Percentiles rank a stretch among this genome's conserved stretches.
phyloP scores from a whole-genome alignment of 805 yeast genomes.

The Candida sphagnicola region DNA sequence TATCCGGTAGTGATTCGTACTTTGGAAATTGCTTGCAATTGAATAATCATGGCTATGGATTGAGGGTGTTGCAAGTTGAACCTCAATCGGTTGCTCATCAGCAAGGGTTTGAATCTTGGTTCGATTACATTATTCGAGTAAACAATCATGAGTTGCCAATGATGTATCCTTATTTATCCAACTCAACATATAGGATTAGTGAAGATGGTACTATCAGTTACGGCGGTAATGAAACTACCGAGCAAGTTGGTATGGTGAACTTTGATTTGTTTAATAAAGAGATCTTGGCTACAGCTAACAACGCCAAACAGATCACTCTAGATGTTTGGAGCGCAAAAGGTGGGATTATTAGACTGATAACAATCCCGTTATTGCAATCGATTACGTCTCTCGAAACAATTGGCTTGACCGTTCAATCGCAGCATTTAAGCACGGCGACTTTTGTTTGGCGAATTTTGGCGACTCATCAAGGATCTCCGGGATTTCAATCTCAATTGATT shows the following conservation, averaged over 20 bases:
- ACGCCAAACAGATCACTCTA: slow-evolving; percentile 42
- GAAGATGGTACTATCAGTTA: slow-evolving; percentile 40
- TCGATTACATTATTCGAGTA: slow-evolving; percentile 80
- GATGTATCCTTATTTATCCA: slow-evolving; percentile 26
- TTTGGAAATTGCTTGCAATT: slow-evolving; percentile 26
- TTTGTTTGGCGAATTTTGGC: slow-evolving; percentile 83
- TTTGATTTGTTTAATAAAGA: slow-evolving; percentile 42
- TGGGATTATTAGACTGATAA: slow-evolving; percentile 41
- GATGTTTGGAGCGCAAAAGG: slow-evolving; percentile 90
- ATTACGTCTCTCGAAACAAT: slow-evolving; percentile 35
- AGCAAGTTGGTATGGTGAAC: slow-evolving; percentile 36
- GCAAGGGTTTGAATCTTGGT: slow-evolving; percentile 67
- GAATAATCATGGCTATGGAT: slow-evolving; percentile 40
- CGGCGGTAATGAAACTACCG: slow-evolving; percentile 28
- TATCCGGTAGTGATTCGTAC: slow-evolving; percentile 25
- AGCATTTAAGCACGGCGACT: slow-evolving; percentile 70
- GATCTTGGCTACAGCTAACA: slow-evolving; percentile 27
- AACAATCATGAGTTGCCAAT: slow-evolving; percentile 63
- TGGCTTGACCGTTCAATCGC: slow-evolving; percentile 72
- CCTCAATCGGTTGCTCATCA: slow-evolving; percentile 34
- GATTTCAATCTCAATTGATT: slow-evolving; percentile 73
- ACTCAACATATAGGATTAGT: slow-evolving; percentile 27
- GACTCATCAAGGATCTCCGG: slow-evolving; percentile 75
- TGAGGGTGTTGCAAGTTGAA: slow-evolving; percentile 33
- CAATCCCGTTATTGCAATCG: slow-evolving; percentile 18